These are phyloP conservation scores for Cadophora luteo-olivacea DNA, from an alignment of 2,329 filamentous ascomycete species.

Conservation along the genomic window DNA sequence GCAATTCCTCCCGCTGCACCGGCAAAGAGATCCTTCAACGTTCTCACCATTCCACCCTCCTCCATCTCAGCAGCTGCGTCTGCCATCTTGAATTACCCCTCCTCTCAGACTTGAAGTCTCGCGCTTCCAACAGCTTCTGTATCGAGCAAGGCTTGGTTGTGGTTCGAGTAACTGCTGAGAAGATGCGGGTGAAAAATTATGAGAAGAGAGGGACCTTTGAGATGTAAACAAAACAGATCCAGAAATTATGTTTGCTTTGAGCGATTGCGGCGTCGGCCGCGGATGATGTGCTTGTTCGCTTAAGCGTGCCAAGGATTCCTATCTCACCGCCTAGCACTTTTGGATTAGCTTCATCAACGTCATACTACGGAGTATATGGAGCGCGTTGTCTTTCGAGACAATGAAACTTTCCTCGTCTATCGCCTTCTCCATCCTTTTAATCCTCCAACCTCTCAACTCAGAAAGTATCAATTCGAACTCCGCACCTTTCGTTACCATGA, in stretches of 20 bases:
- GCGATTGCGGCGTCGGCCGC: conserved; percentile 2
- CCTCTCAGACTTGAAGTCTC: neutral
- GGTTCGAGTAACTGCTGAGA: neutral
- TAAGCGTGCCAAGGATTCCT: neutral
- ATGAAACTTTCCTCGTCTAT: neutral
- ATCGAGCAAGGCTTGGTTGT: neutral
- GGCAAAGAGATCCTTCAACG: conserved; percentile 82
- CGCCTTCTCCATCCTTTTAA: neutral
- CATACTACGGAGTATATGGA: neutral
- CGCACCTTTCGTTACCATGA: neutral
- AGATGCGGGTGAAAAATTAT: neutral
- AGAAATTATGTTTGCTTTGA: conserved; percentile 8
- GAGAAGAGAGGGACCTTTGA: neutral
- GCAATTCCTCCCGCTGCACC: conserved; percentile 92
- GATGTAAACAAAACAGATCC: conserved; percentile 15
- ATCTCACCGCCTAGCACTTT: neutral
- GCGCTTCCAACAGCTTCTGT: neutral
- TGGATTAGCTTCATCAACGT: neutral
- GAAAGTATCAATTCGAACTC: neutral
- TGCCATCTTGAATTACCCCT: conserved; percentile 39
- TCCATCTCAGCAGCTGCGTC: conserved; percentile 43
- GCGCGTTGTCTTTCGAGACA: neutral
- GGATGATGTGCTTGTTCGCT: conserved; percentile 15
- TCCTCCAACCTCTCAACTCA: neutral
- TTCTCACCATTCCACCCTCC: conserved; percentile 42